Evolutionary conservation across 371 early-diverging fungal species (phyloP).

Genomic region (Syncephalastrum sp.): DNA sequence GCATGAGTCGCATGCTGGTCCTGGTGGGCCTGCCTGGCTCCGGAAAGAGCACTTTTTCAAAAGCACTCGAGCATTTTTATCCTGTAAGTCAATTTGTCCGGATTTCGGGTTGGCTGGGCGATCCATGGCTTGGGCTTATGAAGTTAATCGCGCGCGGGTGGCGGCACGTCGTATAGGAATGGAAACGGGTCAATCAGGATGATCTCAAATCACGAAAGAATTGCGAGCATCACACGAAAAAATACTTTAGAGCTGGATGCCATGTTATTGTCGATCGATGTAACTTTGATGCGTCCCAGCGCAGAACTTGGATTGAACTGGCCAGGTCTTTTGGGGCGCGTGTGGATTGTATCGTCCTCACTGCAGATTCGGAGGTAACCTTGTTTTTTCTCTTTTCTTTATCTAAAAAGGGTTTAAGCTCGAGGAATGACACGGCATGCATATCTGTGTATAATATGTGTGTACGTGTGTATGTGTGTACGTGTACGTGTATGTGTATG

Average conservation of each 20-base stretch:
- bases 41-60: constrained; percentile 69
- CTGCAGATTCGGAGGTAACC: constrained; percentile 50
- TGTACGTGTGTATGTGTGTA: no score
- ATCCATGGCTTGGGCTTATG: background rate
- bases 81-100: constrained; percentile 9
- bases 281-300: constrained; percentile 75
- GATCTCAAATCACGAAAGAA: constrained; percentile 64
- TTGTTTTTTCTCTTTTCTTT: no score
- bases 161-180: constrained; percentile 14
- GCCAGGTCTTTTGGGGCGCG: constrained; percentile 56
- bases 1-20: constrained; percentile 48
- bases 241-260: constrained; percentile 42
- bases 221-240: constrained; percentile 50
- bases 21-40: constrained; percentile 71
- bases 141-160: background rate
- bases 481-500: no score
- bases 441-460: background rate
- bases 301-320: constrained; percentile 69
- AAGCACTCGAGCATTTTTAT: constrained; percentile 29
- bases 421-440: background rate
- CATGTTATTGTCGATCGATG: constrained; percentile 76
- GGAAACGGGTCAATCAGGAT: constrained; percentile 64
- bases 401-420: background rate
- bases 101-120: background rate
- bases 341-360: constrained; percentile 73